phyloP scores from a whole-genome alignment of 2,329 filamentous ascomycete genomes.

The Botrytis fabae region DNA sequence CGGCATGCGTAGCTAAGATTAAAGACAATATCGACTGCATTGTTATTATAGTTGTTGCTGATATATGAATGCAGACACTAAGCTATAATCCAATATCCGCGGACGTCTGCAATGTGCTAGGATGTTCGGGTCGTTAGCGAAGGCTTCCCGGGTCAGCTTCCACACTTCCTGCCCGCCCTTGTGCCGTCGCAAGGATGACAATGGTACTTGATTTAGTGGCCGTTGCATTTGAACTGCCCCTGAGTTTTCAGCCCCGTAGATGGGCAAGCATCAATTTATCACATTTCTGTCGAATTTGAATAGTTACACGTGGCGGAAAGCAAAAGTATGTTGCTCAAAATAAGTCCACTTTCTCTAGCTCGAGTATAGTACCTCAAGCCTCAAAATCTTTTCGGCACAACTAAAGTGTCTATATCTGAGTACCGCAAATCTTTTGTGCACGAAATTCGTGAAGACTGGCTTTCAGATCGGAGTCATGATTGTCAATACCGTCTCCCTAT shows the following conservation, averaged over 20 bases:
- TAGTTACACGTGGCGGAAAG: not conserved
- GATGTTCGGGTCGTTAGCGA: constrained; percentile 3
- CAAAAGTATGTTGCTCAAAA: not conserved
- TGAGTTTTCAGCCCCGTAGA: not conserved
- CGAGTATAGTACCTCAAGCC: not conserved
- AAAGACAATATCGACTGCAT: not conserved
- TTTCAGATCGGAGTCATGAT: not conserved
- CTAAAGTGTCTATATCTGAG: not conserved
- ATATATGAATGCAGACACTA: not conserved
- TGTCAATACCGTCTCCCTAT: not conserved
- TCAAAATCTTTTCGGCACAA: not conserved
- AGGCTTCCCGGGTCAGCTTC: constrained; percentile 20
- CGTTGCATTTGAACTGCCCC: not conserved
- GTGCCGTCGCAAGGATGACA: constrained; percentile 14
- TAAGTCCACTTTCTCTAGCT: not conserved
- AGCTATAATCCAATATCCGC: not conserved
- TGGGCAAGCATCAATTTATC: not conserved
- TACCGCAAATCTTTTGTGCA: not conserved
- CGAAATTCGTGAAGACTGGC: not conserved
- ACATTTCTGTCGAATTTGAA: not conserved
- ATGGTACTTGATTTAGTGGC: constrained; percentile 16
- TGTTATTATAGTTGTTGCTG: not conserved
- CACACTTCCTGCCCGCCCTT: constrained; percentile 7
- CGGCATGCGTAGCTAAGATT: not conserved
- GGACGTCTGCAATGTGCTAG: not conserved